Percentiles rank a stretch among this genome's conserved stretches.
Conservation (phyloP, 257 asterid species). For the Solanum lycopersicoides region DNA sequence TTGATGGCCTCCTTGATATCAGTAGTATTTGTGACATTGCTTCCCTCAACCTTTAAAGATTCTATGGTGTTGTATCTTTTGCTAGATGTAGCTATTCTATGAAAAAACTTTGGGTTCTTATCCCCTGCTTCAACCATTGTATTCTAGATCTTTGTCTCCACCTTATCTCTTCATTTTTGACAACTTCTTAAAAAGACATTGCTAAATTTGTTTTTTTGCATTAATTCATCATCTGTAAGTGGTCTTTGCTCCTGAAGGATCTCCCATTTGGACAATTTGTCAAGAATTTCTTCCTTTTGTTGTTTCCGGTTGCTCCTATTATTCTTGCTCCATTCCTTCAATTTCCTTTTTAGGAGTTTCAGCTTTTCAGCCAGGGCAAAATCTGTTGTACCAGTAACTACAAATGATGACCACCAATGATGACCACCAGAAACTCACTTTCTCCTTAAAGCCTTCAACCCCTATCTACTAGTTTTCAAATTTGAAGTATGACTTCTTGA, state of each 20-base stretch:
- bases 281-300: background rate
- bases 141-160: background rate
- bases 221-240: background rate
- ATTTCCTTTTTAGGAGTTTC: background rate
- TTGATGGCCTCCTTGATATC: background rate
- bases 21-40: background rate
- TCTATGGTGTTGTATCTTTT: background rate
- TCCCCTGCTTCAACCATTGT: background rate
- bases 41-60: background rate
- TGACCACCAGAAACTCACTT: background rate
- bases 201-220: background rate
- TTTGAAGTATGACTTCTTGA: too few relatives aligned
- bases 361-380: background rate
- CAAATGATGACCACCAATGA: too few relatives aligned
- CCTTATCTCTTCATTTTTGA: background rate
- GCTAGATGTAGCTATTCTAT: background rate
- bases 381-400: background rate
- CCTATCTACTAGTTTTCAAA: too few relatives aligned
- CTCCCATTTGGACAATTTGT: background rate
- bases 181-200: background rate
- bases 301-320: background rate
- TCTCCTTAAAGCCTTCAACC: too few relatives aligned
- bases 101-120: background rate
- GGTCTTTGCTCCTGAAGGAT: background rate
- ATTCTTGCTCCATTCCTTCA: background rate